Evolutionary conservation across 2,329 filamentous ascomycete species (phyloP), one percentile per base, ranked within the genome.

Genomic region (Fusarium devonianum): DNA sequence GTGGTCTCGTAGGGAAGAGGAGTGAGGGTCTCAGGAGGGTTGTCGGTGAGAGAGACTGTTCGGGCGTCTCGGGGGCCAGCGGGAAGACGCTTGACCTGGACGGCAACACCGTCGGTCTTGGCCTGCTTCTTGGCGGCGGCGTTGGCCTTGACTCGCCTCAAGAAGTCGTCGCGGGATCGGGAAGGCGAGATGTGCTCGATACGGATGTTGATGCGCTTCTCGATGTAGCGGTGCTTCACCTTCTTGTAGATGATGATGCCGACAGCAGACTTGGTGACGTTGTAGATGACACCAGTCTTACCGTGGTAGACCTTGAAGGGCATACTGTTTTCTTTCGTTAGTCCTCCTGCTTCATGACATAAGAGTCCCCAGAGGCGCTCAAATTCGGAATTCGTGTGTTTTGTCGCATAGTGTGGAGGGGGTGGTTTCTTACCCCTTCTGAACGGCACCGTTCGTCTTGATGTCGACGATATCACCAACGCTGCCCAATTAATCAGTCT

Each of bases 171-270:
- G 75, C 94, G 87, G 72, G 93, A 97, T 77, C 94, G 89, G 69
- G 93, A 97, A 75, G 90, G 89, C 73, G 81, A 80, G 80, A 99
- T 85, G 88, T 99, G 94, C 88, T 99, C 94, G 79, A 97, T 80
- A 76, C 94, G 91, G 81, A 99, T 84, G 87, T 96, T 97, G 84
- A 99, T 87, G 78, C 94, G 93, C 92, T 99, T 99, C 90, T 99
- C 94, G 77, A 99, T 85, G 87, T 97, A 99, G 74, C 93, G 90
- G 88, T 97, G 94, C 82, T 92, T 92, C 77, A 99, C 94, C 79
- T 95, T 91, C 87, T 96, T 97, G 89, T 96, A 93, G 81, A 99
- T 90, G 82, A 99, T 97, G 78, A 99, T 89, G 73, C 94, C 94
- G 75, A 99, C 92, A 65, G 94, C 90, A 71, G 86, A 89, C 87